Evolutionary conservation across 805 yeast species (phyloP).

Genomic region (Kluyveromyces dobzhanskii): DNA sequence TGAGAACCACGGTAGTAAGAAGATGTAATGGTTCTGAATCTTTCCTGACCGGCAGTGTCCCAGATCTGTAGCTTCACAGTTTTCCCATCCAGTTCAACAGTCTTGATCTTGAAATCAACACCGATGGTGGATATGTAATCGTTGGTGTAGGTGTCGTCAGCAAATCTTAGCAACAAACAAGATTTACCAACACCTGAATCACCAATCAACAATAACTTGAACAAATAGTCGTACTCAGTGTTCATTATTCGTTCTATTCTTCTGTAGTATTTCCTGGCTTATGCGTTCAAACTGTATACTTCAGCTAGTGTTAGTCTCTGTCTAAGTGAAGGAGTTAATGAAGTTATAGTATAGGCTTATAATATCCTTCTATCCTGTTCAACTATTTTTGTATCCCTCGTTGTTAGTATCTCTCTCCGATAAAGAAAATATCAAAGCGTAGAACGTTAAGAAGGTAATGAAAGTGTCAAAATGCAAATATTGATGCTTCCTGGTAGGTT

Average conservation of each 20-base stretch:
- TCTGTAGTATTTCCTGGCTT: too few species aligned
- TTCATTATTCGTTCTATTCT: conserved; percentile 42
- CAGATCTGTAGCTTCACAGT: conserved; percentile 96
- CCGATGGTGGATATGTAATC: conserved; percentile 97
- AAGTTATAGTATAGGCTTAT: too few species aligned
- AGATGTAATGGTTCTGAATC: conserved; percentile 95
- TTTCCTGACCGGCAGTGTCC: conserved; percentile 99
- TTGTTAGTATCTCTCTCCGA: too few species aligned
- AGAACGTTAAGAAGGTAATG: too few species aligned
- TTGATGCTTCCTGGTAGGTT: too few species aligned
- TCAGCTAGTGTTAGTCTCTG: too few species aligned
- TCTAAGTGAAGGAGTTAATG: too few species aligned
- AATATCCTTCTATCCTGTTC: too few species aligned
- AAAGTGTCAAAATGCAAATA: too few species aligned
- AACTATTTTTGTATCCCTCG: too few species aligned
- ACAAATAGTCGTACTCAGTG: conserved; percentile 95
- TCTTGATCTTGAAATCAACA: conserved; percentile 86
- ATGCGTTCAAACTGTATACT: too few species aligned
- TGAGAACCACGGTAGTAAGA: conserved; percentile 98
- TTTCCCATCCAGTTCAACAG: conserved; percentile 92
- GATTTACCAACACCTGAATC: conserved; percentile 99
- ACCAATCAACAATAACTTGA: conserved; percentile 90
- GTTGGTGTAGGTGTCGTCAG: conserved; percentile 94
- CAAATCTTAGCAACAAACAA: conserved; percentile 87
- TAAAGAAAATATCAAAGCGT: too few species aligned